These are phyloP conservation scores for Fusarium domesticum DNA, from an alignment of 2,329 filamentous ascomycete species.

Conservation along the genomic window DNA sequence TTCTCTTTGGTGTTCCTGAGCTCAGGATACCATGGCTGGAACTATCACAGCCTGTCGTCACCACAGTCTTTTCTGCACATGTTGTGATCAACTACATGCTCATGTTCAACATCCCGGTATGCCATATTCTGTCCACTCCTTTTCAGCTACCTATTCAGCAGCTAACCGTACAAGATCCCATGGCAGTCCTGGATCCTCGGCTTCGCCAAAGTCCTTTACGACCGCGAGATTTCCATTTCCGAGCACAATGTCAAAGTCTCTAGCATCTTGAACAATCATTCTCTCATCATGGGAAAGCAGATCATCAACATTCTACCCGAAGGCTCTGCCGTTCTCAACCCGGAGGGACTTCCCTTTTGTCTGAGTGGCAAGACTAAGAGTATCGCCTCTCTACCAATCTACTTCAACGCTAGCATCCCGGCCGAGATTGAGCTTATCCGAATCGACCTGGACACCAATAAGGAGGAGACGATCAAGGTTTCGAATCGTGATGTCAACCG, in stretches of 20 bases:
- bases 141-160: conserved; percentile 11
- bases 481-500: conserved; percentile 69
- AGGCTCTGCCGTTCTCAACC: conserved; percentile 88
- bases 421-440: conserved; percentile 86
- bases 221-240: conserved; percentile 89
- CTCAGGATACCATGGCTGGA: conserved; percentile 96
- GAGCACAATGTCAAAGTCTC: conserved; percentile 88
- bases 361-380: conserved; percentile 61
- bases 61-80: conserved; percentile 69
- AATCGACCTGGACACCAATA: conserved; percentile 76
- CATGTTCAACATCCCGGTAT: conserved; percentile 85
- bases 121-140: conserved; percentile 27
- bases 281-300: conserved; percentile 91
- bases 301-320: conserved; percentile 97
- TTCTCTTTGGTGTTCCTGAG: conserved; percentile 81
- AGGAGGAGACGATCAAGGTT: conserved; percentile 77
- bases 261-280: conserved; percentile 84
- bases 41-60: conserved; percentile 73
- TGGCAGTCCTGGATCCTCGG: conserved; percentile 70
- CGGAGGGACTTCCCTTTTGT: conserved; percentile 76
- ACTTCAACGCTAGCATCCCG: conserved; percentile 90
- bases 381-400: conserved; percentile 70
- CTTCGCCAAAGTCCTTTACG: conserved; percentile 78
- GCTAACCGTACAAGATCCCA: conserved; percentile 54
- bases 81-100: conserved; percentile 74